Evolutionary conservation across 2,329 filamentous ascomycete genomes (phyloP).

Genomic region (Calycina marina): DNA sequence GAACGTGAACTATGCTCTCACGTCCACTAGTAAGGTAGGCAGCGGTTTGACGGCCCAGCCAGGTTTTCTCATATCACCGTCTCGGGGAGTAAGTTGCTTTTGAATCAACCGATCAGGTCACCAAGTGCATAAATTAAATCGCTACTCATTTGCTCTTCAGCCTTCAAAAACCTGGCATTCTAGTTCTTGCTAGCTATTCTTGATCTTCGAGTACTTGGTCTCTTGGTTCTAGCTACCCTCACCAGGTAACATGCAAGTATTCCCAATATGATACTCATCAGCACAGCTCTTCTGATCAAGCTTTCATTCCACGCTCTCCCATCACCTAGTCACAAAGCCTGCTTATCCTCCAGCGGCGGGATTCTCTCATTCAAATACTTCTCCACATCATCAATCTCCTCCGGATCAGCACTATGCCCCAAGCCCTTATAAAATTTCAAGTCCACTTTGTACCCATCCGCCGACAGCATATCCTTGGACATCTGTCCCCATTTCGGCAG

Average conservation of each 20-base stretch:
- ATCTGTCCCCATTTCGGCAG: slow-evolving; percentile 50
- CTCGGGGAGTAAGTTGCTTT: no score
- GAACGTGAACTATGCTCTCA: no score
- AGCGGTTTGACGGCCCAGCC: no score
- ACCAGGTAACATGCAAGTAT: background rate
- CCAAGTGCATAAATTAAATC: no score
- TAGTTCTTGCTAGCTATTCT: no score
- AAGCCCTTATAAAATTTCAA: slow-evolving; percentile 67
- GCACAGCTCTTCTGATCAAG: background rate
- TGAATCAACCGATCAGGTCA: no score
- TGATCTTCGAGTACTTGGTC: no score
- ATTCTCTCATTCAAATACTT: slow-evolving; percentile 33
- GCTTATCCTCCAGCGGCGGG: slow-evolving; percentile 27
- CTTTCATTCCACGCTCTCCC: background rate
- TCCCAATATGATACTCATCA: background rate
- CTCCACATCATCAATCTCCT: slow-evolving; percentile 76
- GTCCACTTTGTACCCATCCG: slow-evolving; percentile 56
- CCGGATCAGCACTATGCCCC: slow-evolving; percentile 58
- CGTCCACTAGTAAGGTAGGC: no score
- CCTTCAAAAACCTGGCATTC: no score
- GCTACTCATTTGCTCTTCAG: no score
- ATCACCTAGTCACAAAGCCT: slow-evolving; percentile 11
- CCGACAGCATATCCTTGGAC: slow-evolving; percentile 52
- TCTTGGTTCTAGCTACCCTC: background rate
- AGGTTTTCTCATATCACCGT: no score